Percentiles rank a stretch among this genome's conserved stretches.
phyloP scores from a whole-genome alignment of 208 protist species.

The Trypanosoma grayi region DNA sequence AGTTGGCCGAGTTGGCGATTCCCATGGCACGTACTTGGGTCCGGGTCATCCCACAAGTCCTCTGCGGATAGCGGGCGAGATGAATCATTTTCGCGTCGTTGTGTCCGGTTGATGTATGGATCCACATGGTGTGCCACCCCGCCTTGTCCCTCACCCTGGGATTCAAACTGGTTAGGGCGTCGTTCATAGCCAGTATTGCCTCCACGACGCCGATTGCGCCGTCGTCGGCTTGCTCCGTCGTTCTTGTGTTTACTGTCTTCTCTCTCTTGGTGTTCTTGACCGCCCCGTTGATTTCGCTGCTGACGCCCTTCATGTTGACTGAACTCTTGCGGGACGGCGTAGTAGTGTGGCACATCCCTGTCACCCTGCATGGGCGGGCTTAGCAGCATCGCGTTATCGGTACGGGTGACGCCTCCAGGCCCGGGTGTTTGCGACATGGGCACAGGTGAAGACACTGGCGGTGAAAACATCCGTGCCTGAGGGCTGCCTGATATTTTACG shows the following conservation, averaged over 20 bases:
- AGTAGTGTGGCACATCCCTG: constrained; percentile 25
- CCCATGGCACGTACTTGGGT: constrained; percentile 70
- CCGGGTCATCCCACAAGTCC: constrained; percentile 79
- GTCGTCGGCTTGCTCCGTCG: constrained; percentile 18
- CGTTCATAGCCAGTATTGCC: constrained; percentile 36
- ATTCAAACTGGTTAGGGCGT: constrained; percentile 17
- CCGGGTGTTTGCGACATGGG: constrained; percentile 61
- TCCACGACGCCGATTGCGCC: constrained; percentile 23
- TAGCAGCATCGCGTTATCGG: constrained; percentile 32
- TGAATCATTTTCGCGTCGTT: constrained; percentile 13
- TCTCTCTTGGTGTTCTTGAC: constrained; percentile 11
- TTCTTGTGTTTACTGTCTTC: constrained; percentile 11
- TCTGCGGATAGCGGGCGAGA: constrained; percentile 15
- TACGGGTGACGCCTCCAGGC: constrained; percentile 21
- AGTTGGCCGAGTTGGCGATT: constrained; percentile 53
- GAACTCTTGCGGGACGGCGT: constrained; percentile 12
- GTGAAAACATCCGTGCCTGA: constrained; percentile 53
- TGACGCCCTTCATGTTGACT: constrained; percentile 17
- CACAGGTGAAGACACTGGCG: constrained; percentile 72
- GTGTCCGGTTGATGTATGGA: background rate
- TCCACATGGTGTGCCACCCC: constrained; percentile 1
- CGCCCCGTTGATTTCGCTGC: constrained; percentile 24
- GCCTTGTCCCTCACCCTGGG: constrained; percentile 11
- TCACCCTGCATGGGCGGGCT: constrained; percentile 50
- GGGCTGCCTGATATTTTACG: constrained; percentile 77